phyloP scores from a whole-genome alignment of 192 early-diverging fungal species.

The Coemansia sp. region DNA sequence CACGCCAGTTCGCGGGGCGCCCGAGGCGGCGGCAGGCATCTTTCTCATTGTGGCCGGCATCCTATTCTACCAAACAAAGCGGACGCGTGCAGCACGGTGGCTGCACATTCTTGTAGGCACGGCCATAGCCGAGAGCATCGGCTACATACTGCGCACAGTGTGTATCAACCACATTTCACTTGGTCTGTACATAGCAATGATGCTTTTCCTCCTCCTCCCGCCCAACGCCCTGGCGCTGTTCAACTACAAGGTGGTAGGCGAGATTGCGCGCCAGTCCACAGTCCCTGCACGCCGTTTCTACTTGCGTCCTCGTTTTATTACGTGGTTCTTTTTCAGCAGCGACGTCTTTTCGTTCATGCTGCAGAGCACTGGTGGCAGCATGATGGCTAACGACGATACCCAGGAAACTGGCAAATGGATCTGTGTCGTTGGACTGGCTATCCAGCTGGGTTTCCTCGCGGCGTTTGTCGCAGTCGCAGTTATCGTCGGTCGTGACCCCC shows the following conservation, averaged over 20 bases:
- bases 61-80: conserved; percentile 3
- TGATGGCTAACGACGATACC: conserved; percentile 18
- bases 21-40: conserved; percentile 17
- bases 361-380: conserved; percentile 34
- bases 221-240: conserved; percentile 52
- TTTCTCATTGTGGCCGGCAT: conserved; percentile 9
- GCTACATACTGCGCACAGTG: conserved; percentile 32
- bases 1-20: conserved; percentile 31
- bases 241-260: conserved; percentile 50
- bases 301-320: conserved; percentile 39
- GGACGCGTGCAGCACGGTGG: conserved; percentile 16
- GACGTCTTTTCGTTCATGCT: conserved; percentile 51
- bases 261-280: conserved; percentile 22
- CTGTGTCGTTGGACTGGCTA: conserved; percentile 31
- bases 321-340: conserved; percentile 53
- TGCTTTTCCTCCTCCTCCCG: conserved; percentile 42
- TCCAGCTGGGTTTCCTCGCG: conserved; percentile 34
- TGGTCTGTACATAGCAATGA: conserved; percentile 35
- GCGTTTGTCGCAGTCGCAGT: conserved; percentile 26
- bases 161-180: conserved; percentile 39
- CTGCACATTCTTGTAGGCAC: conserved; percentile 33
- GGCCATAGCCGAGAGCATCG: conserved; percentile 39
- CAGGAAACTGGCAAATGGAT: conserved; percentile 28
- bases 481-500: conserved; percentile 3
- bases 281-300: conserved; percentile 11